Evolutionary conservation across 2,329 filamentous ascomycete genomes (phyloP), one percentile per base, ranked within the genome.

Genomic region (Elsinoe fawcettii): DNA sequence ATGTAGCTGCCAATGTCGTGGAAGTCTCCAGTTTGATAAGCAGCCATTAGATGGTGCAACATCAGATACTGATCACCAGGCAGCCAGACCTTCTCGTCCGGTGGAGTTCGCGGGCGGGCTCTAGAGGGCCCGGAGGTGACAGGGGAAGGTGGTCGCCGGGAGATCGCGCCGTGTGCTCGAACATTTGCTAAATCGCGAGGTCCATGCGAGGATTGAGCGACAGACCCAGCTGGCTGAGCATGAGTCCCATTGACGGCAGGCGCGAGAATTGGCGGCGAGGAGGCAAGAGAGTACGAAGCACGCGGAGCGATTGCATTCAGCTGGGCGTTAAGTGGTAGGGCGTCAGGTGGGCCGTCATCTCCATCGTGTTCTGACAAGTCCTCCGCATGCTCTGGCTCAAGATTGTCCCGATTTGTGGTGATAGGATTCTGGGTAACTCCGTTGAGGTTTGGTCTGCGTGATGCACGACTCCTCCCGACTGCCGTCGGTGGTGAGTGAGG

Each of bases 61-160:
- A 61, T 59, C 37, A 37, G 46, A n/a, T 51, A 55, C 27, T 58
- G 49, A 46, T 61, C 60, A 16, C 60, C 60, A 8, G 58, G 47
- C 9, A 57, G 54, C 58, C 59, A 58, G 14, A 41, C 18, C 16
- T 43, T 43, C 53, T 55, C 39, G 30, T 55, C 53, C 1, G 53
- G 39, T n/a, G 53, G 36, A n/a, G 53, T 55, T 2, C 53, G 36
- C 11, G 36, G 3, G 18, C 53, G 53, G 12, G 18, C n/a, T 9
- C 30, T 5, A 20, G 53, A 23, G 5, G 16, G 16, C 5, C 37
- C 37, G 6, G 49, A 53, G n/a, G 49, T 53, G 11, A 37, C 16
- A 2, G 49, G 49, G 7, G 49, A 53, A n/a, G 32, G 49, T n/a
- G 30, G 25, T n/a, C 32, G 49, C 4, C 6, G 22, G n/a, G 12